These are phyloP conservation scores for Immersiporthe knoxdaviesiana DNA, from an alignment of 2,329 filamentous ascomycete genomes.

Conservation along the genomic window DNA sequence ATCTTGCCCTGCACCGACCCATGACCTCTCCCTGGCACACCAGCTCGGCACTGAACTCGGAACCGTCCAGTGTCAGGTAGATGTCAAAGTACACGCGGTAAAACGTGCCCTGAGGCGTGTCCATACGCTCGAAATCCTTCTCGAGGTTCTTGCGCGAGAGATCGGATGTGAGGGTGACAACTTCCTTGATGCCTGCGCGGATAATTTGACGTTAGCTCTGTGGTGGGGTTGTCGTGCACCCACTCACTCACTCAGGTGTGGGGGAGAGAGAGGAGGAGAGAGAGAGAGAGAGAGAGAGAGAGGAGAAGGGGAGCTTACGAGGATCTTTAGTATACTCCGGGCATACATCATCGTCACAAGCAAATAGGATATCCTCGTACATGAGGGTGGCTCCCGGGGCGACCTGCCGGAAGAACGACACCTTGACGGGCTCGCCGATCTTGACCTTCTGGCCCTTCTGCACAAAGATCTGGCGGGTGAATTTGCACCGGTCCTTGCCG, in stretches of 20 bases:
- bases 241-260: too few relatives aligned
- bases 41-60: constrained; percentile 95
- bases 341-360: constrained; percentile 96
- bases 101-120: constrained; percentile 95
- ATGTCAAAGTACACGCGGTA: constrained; percentile 82
- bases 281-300: too few relatives aligned
- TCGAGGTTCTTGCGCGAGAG: constrained; percentile 97
- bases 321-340: constrained; percentile 99
- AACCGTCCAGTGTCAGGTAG: constrained; percentile 93
- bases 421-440: constrained; percentile 98
- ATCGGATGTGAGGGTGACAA: constrained; percentile 95
- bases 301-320: constrained; percentile 65
- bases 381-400: constrained; percentile 96
- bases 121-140: constrained; percentile 99
- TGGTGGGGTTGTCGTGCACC: too few relatives aligned
- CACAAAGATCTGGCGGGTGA: constrained; percentile 96
- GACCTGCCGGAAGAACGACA: constrained; percentile 97
- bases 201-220: background rate
- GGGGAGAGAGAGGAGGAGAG: too few relatives aligned
- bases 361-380: constrained; percentile 98
- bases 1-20: constrained; percentile 92
- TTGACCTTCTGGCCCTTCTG: constrained; percentile 99
- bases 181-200: constrained; percentile 91
- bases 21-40: constrained; percentile 99
- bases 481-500: constrained; percentile 98